Conservation (phyloP, 2,329 filamentous ascomycete genomes). For the Fusarium secorum region DNA sequence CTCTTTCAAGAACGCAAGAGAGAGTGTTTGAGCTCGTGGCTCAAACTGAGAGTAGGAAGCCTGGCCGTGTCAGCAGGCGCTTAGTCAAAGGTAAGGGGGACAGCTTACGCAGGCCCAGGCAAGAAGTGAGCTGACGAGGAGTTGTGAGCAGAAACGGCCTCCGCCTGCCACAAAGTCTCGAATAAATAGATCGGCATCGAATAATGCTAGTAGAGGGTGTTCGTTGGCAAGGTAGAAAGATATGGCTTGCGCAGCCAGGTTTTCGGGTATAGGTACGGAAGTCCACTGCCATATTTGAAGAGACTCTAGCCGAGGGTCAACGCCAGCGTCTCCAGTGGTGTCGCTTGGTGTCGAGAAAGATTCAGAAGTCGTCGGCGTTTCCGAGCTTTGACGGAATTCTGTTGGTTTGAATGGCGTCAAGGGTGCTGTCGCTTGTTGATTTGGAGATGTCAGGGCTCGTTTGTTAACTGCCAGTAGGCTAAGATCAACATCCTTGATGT, state of each 20-base stretch:
- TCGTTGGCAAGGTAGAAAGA: slow-evolving; percentile 12
- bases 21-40: neutral
- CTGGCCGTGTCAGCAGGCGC: neutral
- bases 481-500: slow-evolving; percentile 1
- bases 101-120: slow-evolving; percentile 17
- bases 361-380: neutral
- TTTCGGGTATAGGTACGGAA: neutral
- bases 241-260: neutral
- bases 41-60: slow-evolving; percentile 19
- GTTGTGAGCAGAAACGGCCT: slow-evolving; percentile 4
- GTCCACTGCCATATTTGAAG: slow-evolving; percentile 20
- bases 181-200: slow-evolving; percentile 6
- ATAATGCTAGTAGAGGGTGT: slow-evolving; percentile 8
- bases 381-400: neutral
- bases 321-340: neutral
- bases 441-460: neutral
- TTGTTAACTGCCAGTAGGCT: neutral
- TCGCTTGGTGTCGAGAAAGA: neutral
- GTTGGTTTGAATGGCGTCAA: fast-evolving
- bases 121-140: slow-evolving; percentile 12
- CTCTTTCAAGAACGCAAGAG: neutral
- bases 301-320: neutral
- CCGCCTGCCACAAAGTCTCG: neutral
- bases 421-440: neutral
- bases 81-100: fast-evolving